A percentile compares a stretch with the other conserved stretches of the same genome.
Conservation (phyloP, 306 rosid genomes). For the Vigna unguiculata region DNA sequence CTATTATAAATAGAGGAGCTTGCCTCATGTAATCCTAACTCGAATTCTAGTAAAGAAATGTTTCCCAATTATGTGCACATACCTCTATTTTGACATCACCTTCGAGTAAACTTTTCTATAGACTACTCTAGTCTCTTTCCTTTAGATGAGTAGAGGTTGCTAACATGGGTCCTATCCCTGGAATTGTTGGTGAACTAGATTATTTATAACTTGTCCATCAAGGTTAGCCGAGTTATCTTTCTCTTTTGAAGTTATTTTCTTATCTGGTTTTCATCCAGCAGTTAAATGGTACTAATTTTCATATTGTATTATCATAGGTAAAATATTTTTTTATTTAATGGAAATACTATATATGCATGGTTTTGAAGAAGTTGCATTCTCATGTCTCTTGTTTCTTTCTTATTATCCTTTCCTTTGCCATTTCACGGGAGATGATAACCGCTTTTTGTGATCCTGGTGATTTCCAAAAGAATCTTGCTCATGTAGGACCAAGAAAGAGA, state of each 20-base stretch:
- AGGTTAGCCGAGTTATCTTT: slow-evolving; percentile 58
- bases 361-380: slow-evolving; percentile 15
- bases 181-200: slow-evolving; percentile 82
- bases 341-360: background rate
- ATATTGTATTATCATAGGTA: background rate
- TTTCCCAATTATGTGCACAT: too few relatives aligned
- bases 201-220: slow-evolving; percentile 91
- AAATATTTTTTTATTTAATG: background rate
- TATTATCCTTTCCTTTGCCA: slow-evolving; percentile 9
- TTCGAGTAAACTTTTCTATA: too few relatives aligned
- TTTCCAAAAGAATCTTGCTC: slow-evolving; percentile 27
- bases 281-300: background rate
- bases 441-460: slow-evolving; percentile 29
- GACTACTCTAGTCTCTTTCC: too few relatives aligned
- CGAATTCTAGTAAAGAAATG: too few relatives aligned
- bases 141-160: slow-evolving; percentile 86
- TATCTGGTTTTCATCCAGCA: background rate
- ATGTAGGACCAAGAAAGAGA: background rate
- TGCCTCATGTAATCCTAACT: too few relatives aligned
- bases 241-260: slow-evolving; percentile 23
- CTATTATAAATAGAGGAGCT: too few relatives aligned
- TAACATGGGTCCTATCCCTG: slow-evolving; percentile 97
- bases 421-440: slow-evolving; percentile 28
- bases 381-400: slow-evolving; percentile 6
- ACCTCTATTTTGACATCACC: too few relatives aligned